These are phyloP conservation scores for Dactylellina cionopaga DNA, from an alignment of 2,329 filamentous ascomycete genomes.

Conservation along the genomic window DNA sequence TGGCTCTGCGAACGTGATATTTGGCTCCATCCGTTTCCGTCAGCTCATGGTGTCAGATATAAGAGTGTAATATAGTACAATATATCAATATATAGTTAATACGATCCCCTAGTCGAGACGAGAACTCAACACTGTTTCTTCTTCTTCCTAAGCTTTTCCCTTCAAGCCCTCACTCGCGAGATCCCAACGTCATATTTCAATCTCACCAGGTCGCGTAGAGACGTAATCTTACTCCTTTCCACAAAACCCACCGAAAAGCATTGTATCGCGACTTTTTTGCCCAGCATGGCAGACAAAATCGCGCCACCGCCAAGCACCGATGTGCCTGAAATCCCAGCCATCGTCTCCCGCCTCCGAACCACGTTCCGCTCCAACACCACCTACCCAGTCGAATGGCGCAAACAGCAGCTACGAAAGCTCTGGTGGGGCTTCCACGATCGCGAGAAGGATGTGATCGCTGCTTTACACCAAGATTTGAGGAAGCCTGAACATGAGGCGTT, in stretches of 20 bases:
- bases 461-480: constrained; percentile 78
- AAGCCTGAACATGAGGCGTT: constrained; percentile 80
- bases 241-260: neutral
- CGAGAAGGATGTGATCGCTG: constrained; percentile 75
- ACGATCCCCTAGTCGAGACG: too few species aligned
- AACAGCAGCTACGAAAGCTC: constrained; percentile 87
- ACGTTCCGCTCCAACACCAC: constrained; percentile 84
- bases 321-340: constrained; percentile 72
- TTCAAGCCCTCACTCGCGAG: neutral
- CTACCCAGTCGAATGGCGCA: constrained; percentile 80
- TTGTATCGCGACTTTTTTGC: too few species aligned
- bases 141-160: neutral
- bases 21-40: too few species aligned
- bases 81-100: constrained; percentile 4
- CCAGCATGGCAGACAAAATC: constrained; percentile 31
- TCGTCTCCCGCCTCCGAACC: constrained; percentile 70
- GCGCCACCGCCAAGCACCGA: constrained; percentile 64
- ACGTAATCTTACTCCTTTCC: neutral
- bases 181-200: neutral
- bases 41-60: neutral
- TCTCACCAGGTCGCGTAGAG: neutral
- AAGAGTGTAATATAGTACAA: too few species aligned
- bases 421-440: constrained; percentile 93
- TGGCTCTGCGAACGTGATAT: constrained; percentile 1
- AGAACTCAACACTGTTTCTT: neutral